phyloP scores from a whole-genome alignment of 441 rosid species.

The Pelargonium myrrhifolium region DNA sequence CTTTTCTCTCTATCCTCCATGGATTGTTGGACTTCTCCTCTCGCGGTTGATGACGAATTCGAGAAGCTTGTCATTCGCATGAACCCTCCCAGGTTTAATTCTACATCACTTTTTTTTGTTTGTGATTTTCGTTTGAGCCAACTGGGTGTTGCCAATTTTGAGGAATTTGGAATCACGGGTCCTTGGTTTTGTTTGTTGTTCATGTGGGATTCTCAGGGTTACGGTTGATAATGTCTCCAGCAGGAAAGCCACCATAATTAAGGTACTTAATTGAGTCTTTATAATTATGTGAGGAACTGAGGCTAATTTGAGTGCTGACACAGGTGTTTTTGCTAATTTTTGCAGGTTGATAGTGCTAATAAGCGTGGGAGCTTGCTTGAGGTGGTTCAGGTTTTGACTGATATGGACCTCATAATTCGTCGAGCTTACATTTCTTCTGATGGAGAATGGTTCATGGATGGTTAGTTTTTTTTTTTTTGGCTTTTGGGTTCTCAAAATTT shows the following conservation, averaged over 20 bases:
- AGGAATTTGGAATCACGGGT: conserved; percentile 10
- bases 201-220: conserved; percentile 45
- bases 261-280: conserved; percentile 39
- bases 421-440: conserved; percentile 87
- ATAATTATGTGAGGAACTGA: too few species aligned
- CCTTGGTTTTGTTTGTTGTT: conserved; percentile 18
- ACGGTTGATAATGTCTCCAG: conserved; percentile 54
- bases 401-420: conserved; percentile 52
- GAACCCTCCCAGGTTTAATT: conserved; percentile 67
- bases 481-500: neutral
- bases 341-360: conserved; percentile 75
- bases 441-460: conserved; percentile 91
- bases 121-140: conserved; percentile 5
- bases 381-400: conserved; percentile 79
- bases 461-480: conserved; percentile 29
- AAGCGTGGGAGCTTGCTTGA: conserved; percentile 70
- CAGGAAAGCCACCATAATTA: conserved; percentile 53
- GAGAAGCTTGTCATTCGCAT: conserved; percentile 65
- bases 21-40: conserved; percentile 59
- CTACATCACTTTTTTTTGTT: neutral
- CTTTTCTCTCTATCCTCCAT: conserved; percentile 20
- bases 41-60: conserved; percentile 53
- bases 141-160: conserved; percentile 16
- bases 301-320: too few species aligned
- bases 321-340: conserved; percentile 4